Percentiles rank a stretch among this genome's conserved stretches.
phyloP scores from a whole-genome alignment of 257 asterid species.

The Handroanthus guayacan region DNA sequence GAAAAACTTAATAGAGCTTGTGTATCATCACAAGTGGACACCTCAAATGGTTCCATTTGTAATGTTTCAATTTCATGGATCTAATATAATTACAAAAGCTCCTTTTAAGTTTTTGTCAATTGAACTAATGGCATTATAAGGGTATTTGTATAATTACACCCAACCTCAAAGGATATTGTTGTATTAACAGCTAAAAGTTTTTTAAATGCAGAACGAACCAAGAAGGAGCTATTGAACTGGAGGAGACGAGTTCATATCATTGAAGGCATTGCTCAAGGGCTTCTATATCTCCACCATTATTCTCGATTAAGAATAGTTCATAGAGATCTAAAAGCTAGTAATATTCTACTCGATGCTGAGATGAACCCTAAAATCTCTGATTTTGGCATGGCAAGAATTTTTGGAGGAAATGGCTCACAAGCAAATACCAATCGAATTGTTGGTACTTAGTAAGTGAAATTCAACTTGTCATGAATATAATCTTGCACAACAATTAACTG shows the following conservation, averaged over 20 bases:
- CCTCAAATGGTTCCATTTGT: too few relatives aligned
- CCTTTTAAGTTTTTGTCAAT: too few relatives aligned
- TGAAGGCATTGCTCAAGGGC: constrained; percentile 39
- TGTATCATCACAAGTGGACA: too few relatives aligned
- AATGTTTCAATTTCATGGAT: too few relatives aligned
- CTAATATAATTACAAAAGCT: too few relatives aligned
- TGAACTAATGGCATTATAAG: too few relatives aligned
- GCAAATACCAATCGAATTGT: constrained; percentile 38
- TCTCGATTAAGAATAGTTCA: constrained; percentile 37
- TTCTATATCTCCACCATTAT: constrained; percentile 40
- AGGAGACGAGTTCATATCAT: constrained; percentile 32
- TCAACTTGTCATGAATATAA: neutral
- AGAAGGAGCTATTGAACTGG: constrained; percentile 35
- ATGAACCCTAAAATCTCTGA: constrained; percentile 36
- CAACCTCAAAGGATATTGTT: too few relatives aligned
- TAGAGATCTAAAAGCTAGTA: constrained; percentile 39
- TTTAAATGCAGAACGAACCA: constrained; percentile 12
- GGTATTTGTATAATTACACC: too few relatives aligned
- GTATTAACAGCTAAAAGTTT: too few relatives aligned
- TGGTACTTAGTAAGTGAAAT: constrained; percentile 37
- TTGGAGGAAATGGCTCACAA: constrained; percentile 34
- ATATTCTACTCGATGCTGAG: constrained; percentile 35
- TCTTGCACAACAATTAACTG: neutral
- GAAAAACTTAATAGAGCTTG: too few relatives aligned
- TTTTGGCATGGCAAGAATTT: constrained; percentile 36